Evolutionary conservation across 495 filamentous ascomycete genomes (phyloP).

Genomic region (Tuber indicum): DNA sequence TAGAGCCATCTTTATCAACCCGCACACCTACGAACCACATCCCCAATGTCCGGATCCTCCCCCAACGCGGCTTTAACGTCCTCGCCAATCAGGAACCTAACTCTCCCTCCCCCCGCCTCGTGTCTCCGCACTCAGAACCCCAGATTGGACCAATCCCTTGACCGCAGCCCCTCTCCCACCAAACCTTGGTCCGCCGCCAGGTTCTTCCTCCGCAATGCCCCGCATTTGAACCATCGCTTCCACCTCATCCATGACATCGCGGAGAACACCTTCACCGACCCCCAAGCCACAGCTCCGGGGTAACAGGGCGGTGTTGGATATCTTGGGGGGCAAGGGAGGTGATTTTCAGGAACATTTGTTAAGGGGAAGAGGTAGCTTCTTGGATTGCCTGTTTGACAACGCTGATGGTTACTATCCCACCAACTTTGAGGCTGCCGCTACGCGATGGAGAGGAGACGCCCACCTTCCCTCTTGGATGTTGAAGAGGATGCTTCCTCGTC

Average conservation of each 20-base stretch:
- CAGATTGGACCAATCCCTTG: constrained; percentile 57
- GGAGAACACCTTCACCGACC: constrained; percentile 73
- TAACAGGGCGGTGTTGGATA: constrained; percentile 75
- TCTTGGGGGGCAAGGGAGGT: constrained; percentile 73
- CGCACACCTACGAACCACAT: too few species aligned
- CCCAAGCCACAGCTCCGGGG: constrained; percentile 74
- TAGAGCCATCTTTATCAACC: too few species aligned
- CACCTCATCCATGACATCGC: constrained; percentile 91
- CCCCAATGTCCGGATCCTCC: too few species aligned
- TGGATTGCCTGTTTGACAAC: constrained; percentile 90
- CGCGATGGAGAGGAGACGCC: constrained; percentile 19
- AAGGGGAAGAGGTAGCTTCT: constrained; percentile 84
- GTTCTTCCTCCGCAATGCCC: constrained; percentile 39
- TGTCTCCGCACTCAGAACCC: too few species aligned
- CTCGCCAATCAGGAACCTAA: too few species aligned
- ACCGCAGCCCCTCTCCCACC: constrained; percentile 64
- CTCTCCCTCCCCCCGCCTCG: constrained; percentile 12
- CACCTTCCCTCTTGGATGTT: too few species aligned
- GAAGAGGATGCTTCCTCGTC: too few species aligned
- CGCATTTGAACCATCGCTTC: constrained; percentile 61
- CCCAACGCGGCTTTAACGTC: too few species aligned
- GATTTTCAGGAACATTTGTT: constrained; percentile 76
- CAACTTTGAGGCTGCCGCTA: constrained; percentile 42
- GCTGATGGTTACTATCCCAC: constrained; percentile 72
- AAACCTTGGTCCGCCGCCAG: constrained; percentile 51